These are phyloP conservation scores for Populus hybrid DNA, from an alignment of 441 rosid genomes.

Conservation along the genomic window DNA sequence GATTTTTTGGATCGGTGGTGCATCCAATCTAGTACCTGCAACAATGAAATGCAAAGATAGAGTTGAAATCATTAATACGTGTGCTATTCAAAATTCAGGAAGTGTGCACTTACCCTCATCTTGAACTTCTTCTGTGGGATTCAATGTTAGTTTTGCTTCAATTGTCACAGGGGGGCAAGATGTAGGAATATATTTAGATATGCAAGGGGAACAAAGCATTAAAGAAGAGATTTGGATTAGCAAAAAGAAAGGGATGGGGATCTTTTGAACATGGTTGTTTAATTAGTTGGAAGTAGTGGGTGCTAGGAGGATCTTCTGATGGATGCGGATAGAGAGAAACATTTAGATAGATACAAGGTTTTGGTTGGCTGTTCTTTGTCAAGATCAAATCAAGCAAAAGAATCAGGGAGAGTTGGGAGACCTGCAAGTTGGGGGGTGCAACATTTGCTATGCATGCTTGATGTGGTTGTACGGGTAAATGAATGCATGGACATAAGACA, in stretches of 20 bases:
- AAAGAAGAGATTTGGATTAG: slow-evolving; percentile 31
- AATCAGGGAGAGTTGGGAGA: slow-evolving; percentile 42
- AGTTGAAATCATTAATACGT: slow-evolving; percentile 24
- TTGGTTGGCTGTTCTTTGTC: slow-evolving; percentile 70
- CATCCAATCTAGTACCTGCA: slow-evolving; percentile 89
- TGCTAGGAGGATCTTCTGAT: slow-evolving; percentile 41
- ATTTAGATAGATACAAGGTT: slow-evolving; percentile 66
- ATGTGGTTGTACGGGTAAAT: background rate
- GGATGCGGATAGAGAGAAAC: slow-evolving; percentile 43
- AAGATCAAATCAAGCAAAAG: slow-evolving; percentile 56
- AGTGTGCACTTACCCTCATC: slow-evolving; percentile 68
- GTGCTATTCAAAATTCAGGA: slow-evolving; percentile 25
- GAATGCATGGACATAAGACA: slow-evolving; percentile 12
- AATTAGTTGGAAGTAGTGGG: slow-evolving; percentile 36
- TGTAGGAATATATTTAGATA: slow-evolving; percentile 24
- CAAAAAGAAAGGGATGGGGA: slow-evolving; percentile 23
- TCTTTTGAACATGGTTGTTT: slow-evolving; percentile 24
- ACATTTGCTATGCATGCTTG: slow-evolving; percentile 20
- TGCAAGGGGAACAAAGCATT: slow-evolving; percentile 27
- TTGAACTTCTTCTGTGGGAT: slow-evolving; percentile 31
- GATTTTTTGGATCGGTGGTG: slow-evolving; percentile 51
- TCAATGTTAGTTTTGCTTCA: slow-evolving; percentile 32
- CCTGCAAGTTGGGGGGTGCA: slow-evolving; percentile 26
- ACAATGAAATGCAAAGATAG: slow-evolving; percentile 35
- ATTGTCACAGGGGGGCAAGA: slow-evolving; percentile 32